Evolutionary conservation across 345 rosid species (phyloP).

Genomic region (Viola odorata): DNA sequence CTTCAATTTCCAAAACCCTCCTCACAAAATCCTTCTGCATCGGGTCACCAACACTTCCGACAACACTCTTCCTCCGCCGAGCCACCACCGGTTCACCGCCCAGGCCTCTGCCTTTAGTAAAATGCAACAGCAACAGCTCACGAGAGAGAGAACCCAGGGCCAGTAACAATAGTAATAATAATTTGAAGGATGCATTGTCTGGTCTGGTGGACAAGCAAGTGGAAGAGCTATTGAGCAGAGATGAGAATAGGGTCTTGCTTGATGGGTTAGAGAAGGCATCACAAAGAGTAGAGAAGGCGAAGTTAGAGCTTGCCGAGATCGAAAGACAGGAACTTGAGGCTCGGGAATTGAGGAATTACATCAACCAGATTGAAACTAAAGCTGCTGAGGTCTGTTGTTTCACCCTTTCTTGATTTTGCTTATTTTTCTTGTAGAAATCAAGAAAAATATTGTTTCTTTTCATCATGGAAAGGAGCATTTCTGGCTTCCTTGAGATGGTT

Average conservation of each 20-base stretch:
- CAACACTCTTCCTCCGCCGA: not conserved
- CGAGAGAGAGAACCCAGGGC: slow-evolving; percentile 21
- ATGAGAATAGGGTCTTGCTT: slow-evolving; percentile 68
- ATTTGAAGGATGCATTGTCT: slow-evolving; percentile 53
- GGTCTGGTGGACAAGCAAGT: slow-evolving; percentile 59
- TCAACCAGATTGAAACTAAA: slow-evolving; percentile 52
- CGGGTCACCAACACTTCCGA: slow-evolving; percentile 11
- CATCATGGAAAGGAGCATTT: not conserved
- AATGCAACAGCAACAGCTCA: slow-evolving; percentile 26
- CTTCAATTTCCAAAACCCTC: not conserved
- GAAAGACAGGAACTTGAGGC: slow-evolving; percentile 68
- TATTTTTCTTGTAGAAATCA: not conserved
- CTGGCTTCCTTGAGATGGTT: not conserved
- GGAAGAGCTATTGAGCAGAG: slow-evolving; percentile 58
- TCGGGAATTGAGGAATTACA: slow-evolving; percentile 38
- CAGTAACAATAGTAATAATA: slow-evolving; percentile 18
- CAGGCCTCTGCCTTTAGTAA: slow-evolving; percentile 22
- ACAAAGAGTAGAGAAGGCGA: slow-evolving; percentile 67
- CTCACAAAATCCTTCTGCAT: not conserved
- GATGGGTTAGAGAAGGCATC: slow-evolving; percentile 76
- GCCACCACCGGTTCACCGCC: slow-evolving; percentile 12
- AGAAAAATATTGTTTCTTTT: not conserved
- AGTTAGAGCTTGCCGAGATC: slow-evolving; percentile 63
- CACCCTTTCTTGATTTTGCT: not conserved
- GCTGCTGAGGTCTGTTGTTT: slow-evolving; percentile 55